Percentiles rank a stretch among this genome's conserved stretches.
Evolutionary conservation across 2,329 filamentous ascomycete genomes (phyloP).

Genomic region (Ceratocystis huliohia): DNA sequence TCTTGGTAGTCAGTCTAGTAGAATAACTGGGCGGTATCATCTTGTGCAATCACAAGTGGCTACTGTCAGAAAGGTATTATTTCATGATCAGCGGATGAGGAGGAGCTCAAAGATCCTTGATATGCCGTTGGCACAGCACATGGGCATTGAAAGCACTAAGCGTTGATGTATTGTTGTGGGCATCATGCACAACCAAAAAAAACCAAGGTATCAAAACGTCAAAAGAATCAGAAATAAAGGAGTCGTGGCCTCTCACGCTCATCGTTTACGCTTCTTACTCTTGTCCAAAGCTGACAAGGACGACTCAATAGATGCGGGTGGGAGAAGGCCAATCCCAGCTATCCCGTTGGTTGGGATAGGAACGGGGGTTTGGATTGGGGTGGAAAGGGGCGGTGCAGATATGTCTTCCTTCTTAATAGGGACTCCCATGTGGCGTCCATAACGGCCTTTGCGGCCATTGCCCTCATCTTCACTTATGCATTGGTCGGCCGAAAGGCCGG

Average conservation of each 20-base stretch:
- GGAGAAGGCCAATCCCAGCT: conserved; percentile 28
- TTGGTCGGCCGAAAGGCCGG: conserved; percentile 80
- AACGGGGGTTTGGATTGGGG: conserved; percentile 19
- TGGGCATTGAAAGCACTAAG: not conserved
- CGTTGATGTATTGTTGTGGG: not conserved
- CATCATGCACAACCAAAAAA: not conserved
- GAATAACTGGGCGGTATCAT: not conserved
- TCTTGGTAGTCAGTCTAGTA: not conserved
- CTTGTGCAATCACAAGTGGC: not conserved
- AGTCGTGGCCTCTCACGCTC: conserved; percentile 21
- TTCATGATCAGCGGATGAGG: not conserved
- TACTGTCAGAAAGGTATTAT: not conserved
- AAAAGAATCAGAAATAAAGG: not conserved
- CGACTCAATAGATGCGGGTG: conserved; percentile 34
- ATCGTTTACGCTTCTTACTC: conserved; percentile 51
- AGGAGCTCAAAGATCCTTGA: not conserved
- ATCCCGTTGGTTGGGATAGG: conserved; percentile 19
- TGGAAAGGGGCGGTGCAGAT: conserved; percentile 27
- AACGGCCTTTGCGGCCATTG: conserved; percentile 90
- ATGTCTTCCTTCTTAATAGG: conserved; percentile 47
- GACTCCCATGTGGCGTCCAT: conserved; percentile 60
- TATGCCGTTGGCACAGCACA: not conserved
- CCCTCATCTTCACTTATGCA: conserved; percentile 97
- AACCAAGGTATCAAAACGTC: conserved; percentile 14
- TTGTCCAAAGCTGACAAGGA: conserved; percentile 35